Evolutionary conservation across 139 green algal species (phyloP), one percentile per base, ranked within the genome.

Genomic region (Chlamydomonas asymmetrica): DNA sequence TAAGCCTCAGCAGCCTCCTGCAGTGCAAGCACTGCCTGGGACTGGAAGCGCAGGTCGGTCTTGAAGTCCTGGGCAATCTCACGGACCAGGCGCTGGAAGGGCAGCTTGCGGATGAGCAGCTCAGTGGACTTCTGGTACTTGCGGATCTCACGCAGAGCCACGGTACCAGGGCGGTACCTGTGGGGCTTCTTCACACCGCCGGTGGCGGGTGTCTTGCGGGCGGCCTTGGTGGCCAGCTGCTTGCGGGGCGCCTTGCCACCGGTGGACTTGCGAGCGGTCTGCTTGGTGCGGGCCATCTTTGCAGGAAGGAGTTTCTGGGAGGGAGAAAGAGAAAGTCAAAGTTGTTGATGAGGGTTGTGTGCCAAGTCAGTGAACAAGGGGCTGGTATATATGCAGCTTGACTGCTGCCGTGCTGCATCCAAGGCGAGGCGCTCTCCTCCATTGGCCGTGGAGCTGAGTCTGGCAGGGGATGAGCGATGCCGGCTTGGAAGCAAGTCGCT

Each of bases 61-160:
- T 98, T 98, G 94, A 97, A 98, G 88, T 98, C 95, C 89, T 98
- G 93, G 37, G 94, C 93, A 65, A 98, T 98, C 86, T 98, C 94
- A 54, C 94, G 89, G 29, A 98, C 94, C 70, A 98, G 85, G 66
- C 93, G 85, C 88, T 97, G 93, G 85, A 97, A 97, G 74, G 93
- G 93, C 76, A 97, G 87, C 90, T 97, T 97, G 81, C 93, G 88
- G 87, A 98, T 96, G 37, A 98, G 90, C 79, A 93, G 85, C 82
- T 97, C 91, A 2, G 92, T 97, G 78, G 85, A 92, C 90, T 95
- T 97, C 91, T 97, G 92, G 87, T 95, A 97, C 85, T 94, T 93
- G 68, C 92, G 82, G 82, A 97, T 97, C 90, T 97, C 92, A 77
- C 89, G 85, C 72, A 97, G 89, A 8, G 92, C 92, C 45, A 96